Evolutionary conservation across 2,329 filamentous ascomycete species (phyloP).

Genomic region (Fusarium kyushuense): DNA sequence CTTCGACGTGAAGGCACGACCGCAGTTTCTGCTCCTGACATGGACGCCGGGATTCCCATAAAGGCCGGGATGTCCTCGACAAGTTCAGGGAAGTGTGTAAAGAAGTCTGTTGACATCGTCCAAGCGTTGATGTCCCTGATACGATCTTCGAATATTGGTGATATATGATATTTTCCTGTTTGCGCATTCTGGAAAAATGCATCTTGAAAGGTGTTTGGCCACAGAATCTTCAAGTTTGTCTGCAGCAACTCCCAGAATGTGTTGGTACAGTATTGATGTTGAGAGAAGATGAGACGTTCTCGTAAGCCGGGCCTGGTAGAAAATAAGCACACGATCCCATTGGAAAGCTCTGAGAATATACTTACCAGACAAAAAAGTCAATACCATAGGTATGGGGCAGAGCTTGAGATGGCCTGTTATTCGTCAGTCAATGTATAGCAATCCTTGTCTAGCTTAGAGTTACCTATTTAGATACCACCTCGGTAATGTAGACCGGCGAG

Average conservation of each 20-base stretch:
- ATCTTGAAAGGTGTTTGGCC: constrained; percentile 46
- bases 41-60: constrained; percentile 3
- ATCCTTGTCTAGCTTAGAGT: neutral
- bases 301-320: constrained; percentile 46
- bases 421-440: neutral
- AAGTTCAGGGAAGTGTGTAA: constrained; percentile 46
- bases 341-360: accelerated
- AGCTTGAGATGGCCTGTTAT: constrained; percentile 45
- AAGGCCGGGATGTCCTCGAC: constrained; percentile 49
- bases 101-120: constrained; percentile 49
- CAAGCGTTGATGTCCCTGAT: constrained; percentile 48
- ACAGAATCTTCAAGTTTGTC: constrained; percentile 41
- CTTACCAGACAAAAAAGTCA: constrained; percentile 51
- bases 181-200: constrained; percentile 44
- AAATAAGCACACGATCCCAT: neutral
- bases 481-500: constrained; percentile 40
- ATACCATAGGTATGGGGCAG: constrained; percentile 49
- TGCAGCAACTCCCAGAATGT: constrained; percentile 47
- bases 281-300: constrained; percentile 49
- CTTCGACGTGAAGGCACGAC: neutral
- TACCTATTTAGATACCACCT: constrained; percentile 48
- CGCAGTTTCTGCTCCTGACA: neutral
- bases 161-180: constrained; percentile 45
- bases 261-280: constrained; percentile 50
- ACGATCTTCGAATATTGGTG: constrained; percentile 43